Conservation (phyloP, 2,329 filamentous ascomycete genomes). For the Neoascochyta sp. region DNA sequence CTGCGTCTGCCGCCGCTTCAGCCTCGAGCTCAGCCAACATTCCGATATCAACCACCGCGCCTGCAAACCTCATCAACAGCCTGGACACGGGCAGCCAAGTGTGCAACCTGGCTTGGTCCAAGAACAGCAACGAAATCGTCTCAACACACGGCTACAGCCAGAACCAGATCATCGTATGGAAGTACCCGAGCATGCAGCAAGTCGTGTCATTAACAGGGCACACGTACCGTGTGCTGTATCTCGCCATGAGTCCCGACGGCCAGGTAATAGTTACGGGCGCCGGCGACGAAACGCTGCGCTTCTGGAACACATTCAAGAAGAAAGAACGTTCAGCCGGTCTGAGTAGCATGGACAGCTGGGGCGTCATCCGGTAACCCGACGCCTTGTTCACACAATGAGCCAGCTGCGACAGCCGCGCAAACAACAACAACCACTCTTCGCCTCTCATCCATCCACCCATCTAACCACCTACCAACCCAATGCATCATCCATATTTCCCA, state of each 20-base stretch:
- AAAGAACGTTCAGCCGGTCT: constrained; percentile 64
- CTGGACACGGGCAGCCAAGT: constrained; percentile 97
- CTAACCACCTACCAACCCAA: neutral
- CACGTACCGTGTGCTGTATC: constrained; percentile 91
- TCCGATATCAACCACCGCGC: constrained; percentile 33
- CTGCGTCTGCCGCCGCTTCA: constrained; percentile 35
- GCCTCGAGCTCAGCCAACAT: constrained; percentile 29
- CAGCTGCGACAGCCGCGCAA: too few relatives aligned
- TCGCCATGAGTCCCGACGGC: constrained; percentile 96
- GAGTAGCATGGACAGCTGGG: constrained; percentile 67
- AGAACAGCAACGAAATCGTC: constrained; percentile 96
- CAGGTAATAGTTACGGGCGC: constrained; percentile 92
- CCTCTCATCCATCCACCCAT: neutral
- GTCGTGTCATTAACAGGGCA: constrained; percentile 93
- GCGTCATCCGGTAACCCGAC: constrained; percentile 66
- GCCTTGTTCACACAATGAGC: too few relatives aligned
- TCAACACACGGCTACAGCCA: constrained; percentile 96
- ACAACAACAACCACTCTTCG: neutral
- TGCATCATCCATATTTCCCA: too few relatives aligned
- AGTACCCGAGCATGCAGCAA: constrained; percentile 97
- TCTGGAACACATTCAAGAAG: constrained; percentile 94
- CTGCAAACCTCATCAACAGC: constrained; percentile 60
- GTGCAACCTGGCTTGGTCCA: constrained; percentile 97
- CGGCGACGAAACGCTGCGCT: constrained; percentile 90
- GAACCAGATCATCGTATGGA: constrained; percentile 99